phyloP scores from a whole-genome alignment of 202 grass and related monocot genomes.

The Schoenoplectus tabernaemontani region DNA sequence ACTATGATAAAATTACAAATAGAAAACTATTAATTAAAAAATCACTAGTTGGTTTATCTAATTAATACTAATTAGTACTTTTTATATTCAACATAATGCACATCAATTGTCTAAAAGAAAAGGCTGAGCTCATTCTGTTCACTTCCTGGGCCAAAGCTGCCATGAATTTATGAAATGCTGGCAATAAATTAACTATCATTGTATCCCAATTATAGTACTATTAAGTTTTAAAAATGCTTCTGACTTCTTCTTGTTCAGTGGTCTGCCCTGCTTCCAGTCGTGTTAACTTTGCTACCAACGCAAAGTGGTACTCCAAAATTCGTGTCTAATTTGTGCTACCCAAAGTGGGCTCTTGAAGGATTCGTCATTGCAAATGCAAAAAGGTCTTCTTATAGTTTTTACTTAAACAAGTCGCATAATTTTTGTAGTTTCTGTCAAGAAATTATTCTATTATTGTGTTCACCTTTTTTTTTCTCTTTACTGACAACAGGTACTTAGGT shows the following conservation, averaged over 20 bases:
- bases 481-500: conserved; percentile 61
- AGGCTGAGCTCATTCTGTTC: too few species aligned
- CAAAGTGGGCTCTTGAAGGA: conserved; percentile 91
- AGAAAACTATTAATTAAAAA: too few species aligned
- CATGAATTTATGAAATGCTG: background rate
- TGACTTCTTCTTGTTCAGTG: conserved; percentile 48
- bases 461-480: background rate
- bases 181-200: background rate
- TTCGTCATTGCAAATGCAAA: conserved; percentile 86
- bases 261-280: conserved; percentile 75
- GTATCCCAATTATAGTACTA: background rate
- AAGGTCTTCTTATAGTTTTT: conserved; percentile 29
- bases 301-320: conserved; percentile 45
- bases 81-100: background rate
- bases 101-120: background rate
- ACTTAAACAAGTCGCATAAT: background rate
- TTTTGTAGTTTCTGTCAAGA: background rate
- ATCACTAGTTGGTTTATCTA: conserved; percentile 53
- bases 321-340: conserved; percentile 61
- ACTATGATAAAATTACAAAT: too few species aligned
- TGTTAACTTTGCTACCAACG: conserved; percentile 77
- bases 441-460: background rate
- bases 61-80: background rate
- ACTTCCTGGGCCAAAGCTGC: background rate
- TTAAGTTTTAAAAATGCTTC: background rate